Conservation (phyloP, 306 rosid species). For the Cotoneaster glaucophyllus region DNA sequence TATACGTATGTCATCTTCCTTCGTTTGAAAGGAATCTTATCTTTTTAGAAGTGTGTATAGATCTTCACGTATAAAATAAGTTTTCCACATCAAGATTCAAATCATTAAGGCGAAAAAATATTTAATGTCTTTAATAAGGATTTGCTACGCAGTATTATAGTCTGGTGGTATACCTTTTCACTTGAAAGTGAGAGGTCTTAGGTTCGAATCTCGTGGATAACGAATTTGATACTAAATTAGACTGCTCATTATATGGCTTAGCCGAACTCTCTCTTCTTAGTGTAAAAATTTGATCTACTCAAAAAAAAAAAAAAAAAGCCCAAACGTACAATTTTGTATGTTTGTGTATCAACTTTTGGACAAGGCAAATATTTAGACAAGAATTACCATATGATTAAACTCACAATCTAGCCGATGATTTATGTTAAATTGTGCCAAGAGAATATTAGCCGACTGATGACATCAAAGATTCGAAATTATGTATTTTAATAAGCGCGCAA, state of each 20-base stretch:
- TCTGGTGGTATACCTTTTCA: accelerated
- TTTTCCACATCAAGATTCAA: neutral
- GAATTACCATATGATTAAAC: neutral
- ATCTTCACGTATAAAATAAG: neutral
- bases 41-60: neutral
- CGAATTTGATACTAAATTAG: too few species aligned
- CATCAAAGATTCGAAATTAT: neutral
- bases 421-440: too few species aligned
- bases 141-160: accelerated
- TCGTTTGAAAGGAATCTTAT: neutral
- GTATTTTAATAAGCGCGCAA: neutral
- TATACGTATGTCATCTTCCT: neutral
- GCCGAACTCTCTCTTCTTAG: too few species aligned
- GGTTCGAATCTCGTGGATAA: too few species aligned
- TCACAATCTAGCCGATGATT: neutral
- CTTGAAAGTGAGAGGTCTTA: too few species aligned
- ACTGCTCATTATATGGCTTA: too few species aligned
- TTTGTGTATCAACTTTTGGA: neutral
- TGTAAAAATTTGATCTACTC: too few species aligned
- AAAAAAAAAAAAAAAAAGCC: too few species aligned
- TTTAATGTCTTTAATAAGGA: neutral
- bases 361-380: too few species aligned
- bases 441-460: neutral
- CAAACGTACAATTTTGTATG: too few species aligned
- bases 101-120: neutral